These are phyloP conservation scores for Cutaneotrichosporon dermatis DNA, from an alignment of 1,284 basidiomycete species.

Conservation along the genomic window DNA sequence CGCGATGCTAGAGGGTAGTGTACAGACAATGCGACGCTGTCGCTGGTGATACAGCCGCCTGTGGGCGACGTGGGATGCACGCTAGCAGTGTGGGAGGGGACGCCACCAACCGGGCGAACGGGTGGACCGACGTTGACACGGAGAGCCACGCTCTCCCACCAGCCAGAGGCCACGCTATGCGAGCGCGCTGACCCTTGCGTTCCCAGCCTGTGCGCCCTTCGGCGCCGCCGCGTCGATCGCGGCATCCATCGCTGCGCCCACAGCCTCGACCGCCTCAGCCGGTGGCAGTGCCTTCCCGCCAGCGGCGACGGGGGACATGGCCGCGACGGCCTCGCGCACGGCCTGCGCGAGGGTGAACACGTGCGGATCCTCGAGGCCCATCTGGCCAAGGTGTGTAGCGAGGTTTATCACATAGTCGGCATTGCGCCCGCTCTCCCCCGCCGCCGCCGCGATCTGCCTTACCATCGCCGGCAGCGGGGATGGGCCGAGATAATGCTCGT, in stretches of 20 bases:
- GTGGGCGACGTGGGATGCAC: too few species aligned
- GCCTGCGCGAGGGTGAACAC: conserved; percentile 12
- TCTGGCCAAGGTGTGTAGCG: conserved; percentile 9
- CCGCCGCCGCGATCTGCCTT: conserved; percentile 9
- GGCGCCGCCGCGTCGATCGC: too few species aligned
- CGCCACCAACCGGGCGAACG: too few species aligned
- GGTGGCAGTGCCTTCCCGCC: too few species aligned
- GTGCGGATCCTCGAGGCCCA: conserved; percentile 19
- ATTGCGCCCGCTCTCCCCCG: conserved; percentile 9
- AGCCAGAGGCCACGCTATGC: background rate
- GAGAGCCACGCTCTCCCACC: too few species aligned
- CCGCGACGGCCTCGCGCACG: conserved; percentile 3
- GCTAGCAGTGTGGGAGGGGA: too few species aligned
- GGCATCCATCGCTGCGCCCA: background rate
- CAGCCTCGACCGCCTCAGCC: background rate
- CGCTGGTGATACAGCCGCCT: too few species aligned
- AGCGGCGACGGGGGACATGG: background rate
- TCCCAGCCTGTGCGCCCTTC: background rate
- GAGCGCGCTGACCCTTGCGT: background rate
- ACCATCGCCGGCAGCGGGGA: conserved; percentile 10
- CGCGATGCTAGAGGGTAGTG: too few species aligned
- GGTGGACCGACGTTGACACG: too few species aligned
- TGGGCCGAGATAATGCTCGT: conserved; percentile 18
- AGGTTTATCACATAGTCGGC: conserved; percentile 19
- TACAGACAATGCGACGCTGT: too few species aligned